These are phyloP conservation scores for Verticillium nubilum DNA, from an alignment of 2,329 filamentous ascomycete species.

Conservation along the genomic window DNA sequence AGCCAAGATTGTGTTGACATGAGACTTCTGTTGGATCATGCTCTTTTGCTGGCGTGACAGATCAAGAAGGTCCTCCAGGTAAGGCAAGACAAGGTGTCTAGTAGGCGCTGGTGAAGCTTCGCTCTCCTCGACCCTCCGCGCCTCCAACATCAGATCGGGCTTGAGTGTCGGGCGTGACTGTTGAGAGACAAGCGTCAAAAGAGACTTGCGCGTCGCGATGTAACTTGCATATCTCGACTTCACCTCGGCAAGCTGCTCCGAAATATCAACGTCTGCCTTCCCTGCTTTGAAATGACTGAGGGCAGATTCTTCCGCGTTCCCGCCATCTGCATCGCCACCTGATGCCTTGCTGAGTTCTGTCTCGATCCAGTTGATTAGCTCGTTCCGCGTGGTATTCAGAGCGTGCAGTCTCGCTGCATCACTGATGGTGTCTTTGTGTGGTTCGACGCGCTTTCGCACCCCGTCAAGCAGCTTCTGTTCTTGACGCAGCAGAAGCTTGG, in stretches of 20 bases:
- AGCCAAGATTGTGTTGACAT: constrained; percentile 44
- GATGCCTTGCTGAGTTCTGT: constrained; percentile 51
- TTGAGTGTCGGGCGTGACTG: constrained; percentile 20
- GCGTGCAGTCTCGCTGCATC: constrained; percentile 42
- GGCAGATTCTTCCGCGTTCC: constrained; percentile 11
- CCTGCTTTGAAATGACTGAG: background rate
- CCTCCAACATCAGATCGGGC: constrained; percentile 3
- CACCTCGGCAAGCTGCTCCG: constrained; percentile 38
- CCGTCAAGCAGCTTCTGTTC: constrained; percentile 51
- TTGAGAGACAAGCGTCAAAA: constrained; percentile 36
- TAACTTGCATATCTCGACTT: constrained; percentile 51
- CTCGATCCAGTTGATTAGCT: constrained; percentile 63
- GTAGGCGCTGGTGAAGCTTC: constrained; percentile 15
- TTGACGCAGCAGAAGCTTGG: constrained; percentile 50
- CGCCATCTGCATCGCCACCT: constrained; percentile 18
- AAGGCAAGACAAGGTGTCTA: constrained; percentile 47
- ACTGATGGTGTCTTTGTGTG: constrained; percentile 26
- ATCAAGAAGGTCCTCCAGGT: constrained; percentile 46
- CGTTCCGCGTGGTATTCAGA: constrained; percentile 49
- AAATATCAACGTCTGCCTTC: constrained; percentile 21
- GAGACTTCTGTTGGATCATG: constrained; percentile 52
- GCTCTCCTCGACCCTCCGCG: constrained; percentile 6
- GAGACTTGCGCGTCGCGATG: constrained; percentile 38
- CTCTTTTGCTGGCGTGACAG: constrained; percentile 52
- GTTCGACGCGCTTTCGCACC: constrained; percentile 4